A percentile compares a stretch with the other conserved stretches of the same genome.
phyloP scores from a whole-genome alignment of 2,329 filamentous ascomycete species.

The Trichoderma gracile region DNA sequence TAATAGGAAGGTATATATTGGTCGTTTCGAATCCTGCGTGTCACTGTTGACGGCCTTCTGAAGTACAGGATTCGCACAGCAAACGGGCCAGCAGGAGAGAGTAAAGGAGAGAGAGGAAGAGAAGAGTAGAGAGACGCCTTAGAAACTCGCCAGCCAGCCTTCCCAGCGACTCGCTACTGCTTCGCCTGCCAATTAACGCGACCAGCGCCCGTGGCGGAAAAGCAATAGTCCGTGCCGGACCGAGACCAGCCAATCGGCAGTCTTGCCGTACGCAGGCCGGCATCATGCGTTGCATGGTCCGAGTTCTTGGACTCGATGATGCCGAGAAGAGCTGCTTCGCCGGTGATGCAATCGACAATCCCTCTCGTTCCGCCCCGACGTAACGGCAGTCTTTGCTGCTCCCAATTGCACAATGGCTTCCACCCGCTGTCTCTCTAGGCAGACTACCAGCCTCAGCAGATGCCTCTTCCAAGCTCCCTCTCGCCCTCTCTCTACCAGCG shows the following conservation, averaged over 20 bases:
- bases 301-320: conserved; percentile 10
- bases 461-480: conserved; percentile 22
- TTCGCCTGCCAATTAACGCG: conserved; percentile 20
- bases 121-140: background rate
- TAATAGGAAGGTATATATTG: background rate
- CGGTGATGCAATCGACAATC: background rate
- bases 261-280: conserved; percentile 14
- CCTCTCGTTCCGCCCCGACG: too few species aligned
- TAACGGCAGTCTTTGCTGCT: too few species aligned
- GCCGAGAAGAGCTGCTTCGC: background rate
- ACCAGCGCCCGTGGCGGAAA: conserved; percentile 17
- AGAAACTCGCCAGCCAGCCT: conserved; percentile 1
- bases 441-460: conserved; percentile 22
- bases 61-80: conserved; percentile 6
- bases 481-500: conserved; percentile 27
- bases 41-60: background rate
- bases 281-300: conserved; percentile 24
- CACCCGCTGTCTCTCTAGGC: conserved; percentile 27
- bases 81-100: background rate
- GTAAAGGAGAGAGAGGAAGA: background rate
- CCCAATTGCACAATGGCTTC: conserved; percentile 28
- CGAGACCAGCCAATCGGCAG: conserved; percentile 12
- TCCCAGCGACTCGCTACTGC: conserved; percentile 18
- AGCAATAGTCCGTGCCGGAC: background rate
- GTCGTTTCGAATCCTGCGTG: background rate